Evolutionary conservation across 2,329 filamentous ascomycete genomes (phyloP).

Genomic region (Coleophoma cylindrospora): DNA sequence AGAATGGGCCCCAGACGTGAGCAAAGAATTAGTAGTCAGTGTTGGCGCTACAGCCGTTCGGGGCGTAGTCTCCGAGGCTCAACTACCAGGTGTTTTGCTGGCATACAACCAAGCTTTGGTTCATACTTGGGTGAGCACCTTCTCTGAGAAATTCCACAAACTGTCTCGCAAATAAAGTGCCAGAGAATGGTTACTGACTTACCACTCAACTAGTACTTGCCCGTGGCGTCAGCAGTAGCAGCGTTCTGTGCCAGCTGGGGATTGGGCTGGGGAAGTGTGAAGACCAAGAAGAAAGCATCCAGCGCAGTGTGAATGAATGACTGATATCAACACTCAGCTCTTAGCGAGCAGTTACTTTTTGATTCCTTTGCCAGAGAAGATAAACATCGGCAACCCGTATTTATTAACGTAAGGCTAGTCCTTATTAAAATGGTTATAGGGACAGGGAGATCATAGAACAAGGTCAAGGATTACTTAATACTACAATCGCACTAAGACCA

Average conservation of each 20-base stretch:
- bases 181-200: neutral
- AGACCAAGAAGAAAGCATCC: constrained; percentile 1
- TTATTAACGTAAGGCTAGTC: too few species aligned
- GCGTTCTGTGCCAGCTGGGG: constrained; percentile 7
- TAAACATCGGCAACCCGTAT: too few species aligned
- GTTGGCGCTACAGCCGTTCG: constrained; percentile 35
- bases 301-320: too few species aligned
- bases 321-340: too few species aligned
- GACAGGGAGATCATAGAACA: too few species aligned
- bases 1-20: constrained; percentile 25
- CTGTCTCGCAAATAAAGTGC: neutral
- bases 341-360: too few species aligned
- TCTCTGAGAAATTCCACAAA: neutral
- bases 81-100: constrained; percentile 30
- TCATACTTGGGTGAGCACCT: constrained; percentile 7
- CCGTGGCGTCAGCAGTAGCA: constrained; percentile 4
- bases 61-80: constrained; percentile 22
- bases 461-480: too few species aligned
- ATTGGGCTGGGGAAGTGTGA: constrained; percentile 10
- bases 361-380: too few species aligned
- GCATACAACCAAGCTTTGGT: constrained; percentile 33
- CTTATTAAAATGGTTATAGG: too few species aligned
- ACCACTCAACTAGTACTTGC: constrained; percentile 4
- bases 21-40: constrained; percentile 27
- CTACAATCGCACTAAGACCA: too few species aligned